Evolutionary conservation across 805 yeast species (phyloP).

Genomic region (Pichia rugopelliculosa): DNA sequence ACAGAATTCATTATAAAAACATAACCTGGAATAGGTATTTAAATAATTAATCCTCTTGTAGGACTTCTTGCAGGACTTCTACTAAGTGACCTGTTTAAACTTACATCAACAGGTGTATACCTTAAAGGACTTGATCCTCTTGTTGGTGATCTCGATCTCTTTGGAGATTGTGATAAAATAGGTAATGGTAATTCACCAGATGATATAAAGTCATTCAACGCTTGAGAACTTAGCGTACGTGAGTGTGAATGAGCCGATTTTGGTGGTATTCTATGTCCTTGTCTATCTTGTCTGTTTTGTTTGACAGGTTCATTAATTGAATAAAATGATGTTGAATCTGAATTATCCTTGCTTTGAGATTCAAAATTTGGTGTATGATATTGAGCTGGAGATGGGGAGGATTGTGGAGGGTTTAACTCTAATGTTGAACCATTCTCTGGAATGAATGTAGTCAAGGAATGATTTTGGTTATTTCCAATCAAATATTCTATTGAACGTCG

Average conservation of each 20-base stretch:
- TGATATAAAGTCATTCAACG: constrained; percentile 24
- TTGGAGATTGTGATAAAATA: neutral
- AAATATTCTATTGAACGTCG: constrained; percentile 8
- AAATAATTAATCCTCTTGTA: neutral
- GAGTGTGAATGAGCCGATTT: constrained; percentile 16
- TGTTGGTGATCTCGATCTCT: neutral
- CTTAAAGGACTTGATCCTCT: constrained; percentile 10
- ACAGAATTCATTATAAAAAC: neutral
- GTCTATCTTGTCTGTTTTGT: constrained; percentile 13
- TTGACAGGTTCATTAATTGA: constrained; percentile 17
- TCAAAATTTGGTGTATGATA: neutral
- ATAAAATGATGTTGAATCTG: constrained; percentile 7
- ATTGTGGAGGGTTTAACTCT: neutral
- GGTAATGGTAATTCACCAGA: constrained; percentile 18
- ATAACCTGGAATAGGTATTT: neutral
- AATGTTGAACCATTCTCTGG: neutral
- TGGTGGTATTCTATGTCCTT: constrained; percentile 9
- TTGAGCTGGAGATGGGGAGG: neutral
- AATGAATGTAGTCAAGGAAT: neutral
- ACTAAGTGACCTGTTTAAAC: neutral
- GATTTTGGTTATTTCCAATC: neutral
- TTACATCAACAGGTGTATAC: neutral
- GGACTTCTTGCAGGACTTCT: constrained; percentile 5
- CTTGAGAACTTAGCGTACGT: constrained; percentile 19
- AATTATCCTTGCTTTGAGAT: neutral